phyloP scores from a whole-genome alignment of 2,329 filamentous ascomycete species.

The Blastomyces parvus region DNA sequence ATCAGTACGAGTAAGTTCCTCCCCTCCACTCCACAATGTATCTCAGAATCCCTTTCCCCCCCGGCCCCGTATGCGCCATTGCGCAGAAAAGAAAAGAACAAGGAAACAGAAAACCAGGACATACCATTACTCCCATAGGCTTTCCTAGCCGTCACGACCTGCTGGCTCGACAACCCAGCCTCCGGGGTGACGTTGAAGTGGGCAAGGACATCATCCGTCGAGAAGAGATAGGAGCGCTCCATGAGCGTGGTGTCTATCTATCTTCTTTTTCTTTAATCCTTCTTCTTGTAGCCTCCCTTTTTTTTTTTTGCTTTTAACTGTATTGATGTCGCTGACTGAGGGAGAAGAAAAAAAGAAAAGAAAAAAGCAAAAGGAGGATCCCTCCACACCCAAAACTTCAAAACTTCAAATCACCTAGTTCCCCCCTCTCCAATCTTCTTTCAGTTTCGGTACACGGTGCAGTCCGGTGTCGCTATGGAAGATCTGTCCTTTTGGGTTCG shows the following conservation, averaged over 20 bases:
- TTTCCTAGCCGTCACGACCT: conserved; percentile 38
- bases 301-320: no score
- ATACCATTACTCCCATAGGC: conserved; percentile 49
- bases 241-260: conserved; percentile 26
- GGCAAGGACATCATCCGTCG: conserved; percentile 42
- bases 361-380: no score
- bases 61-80: no score
- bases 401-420: neutral
- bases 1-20: no score
- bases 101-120: conserved; percentile 18
- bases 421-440: no score
- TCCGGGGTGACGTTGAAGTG: conserved; percentile 45
- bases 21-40: neutral
- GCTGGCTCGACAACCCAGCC: conserved; percentile 41
- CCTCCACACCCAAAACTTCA: neutral
- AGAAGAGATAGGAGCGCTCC: conserved; percentile 46
- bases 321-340: no score
- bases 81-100: neutral
- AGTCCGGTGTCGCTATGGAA: no score
- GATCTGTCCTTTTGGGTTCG: no score
- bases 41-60: no score
- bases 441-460: no score
- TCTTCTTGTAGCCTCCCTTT: neutral
- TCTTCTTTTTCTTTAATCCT: neutral
- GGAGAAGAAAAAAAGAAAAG: no score